Base-by-base conservation (phyloP, 2,329 filamentous ascomycete species). In the Ceratocystiopsis sp. region DNA sequence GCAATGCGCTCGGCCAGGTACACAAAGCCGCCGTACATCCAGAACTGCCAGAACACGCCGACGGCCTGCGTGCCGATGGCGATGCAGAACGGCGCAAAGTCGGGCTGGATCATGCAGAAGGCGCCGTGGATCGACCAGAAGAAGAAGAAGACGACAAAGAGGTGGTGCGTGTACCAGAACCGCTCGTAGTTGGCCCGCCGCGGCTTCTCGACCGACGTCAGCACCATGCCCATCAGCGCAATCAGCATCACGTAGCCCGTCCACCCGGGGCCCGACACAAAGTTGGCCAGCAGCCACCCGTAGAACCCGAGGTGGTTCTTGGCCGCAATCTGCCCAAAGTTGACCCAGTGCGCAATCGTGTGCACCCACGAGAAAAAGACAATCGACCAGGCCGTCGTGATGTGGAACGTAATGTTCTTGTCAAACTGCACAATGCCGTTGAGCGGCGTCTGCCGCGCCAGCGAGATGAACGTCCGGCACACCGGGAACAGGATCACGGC, bases 121-220 rank as follows among this genome's bases (percentile, higher is more conserved):
- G 81, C 80, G 46, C 84, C 84, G 61, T 93, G 84, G 54, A 89
- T 73, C n/a, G 83, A 78, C 83, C 84, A 91, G 68, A 91, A 87
- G 52, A 89, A 68, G 66, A 91, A 91, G 70, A 91, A 91, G 50
- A 89, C 56, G 60, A 89, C 75, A 59, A 91, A 91, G 58, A 91
- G 73, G 64, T 91, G 84, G 61, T 93, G 84, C 2, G 80, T 84
- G 60, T 86, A 87, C 84, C 84, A 93, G 68, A 91, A 93, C 21
- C 83, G 80, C 60, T 89, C 84, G 58, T 84, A 89, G 64, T 91
- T 87, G 48, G 80, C 79, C 43, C 83, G 75, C 41, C 83, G 73
- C 11, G 77, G 75, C 65, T 83, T 84, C 62, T 89, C 83, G 14
- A 82, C 66, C 10, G 82, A 84, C 0, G 84, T 91, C 21, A 77